Conservation (phyloP, 257 asterid genomes). For the Capsicum baccatum region DNA sequence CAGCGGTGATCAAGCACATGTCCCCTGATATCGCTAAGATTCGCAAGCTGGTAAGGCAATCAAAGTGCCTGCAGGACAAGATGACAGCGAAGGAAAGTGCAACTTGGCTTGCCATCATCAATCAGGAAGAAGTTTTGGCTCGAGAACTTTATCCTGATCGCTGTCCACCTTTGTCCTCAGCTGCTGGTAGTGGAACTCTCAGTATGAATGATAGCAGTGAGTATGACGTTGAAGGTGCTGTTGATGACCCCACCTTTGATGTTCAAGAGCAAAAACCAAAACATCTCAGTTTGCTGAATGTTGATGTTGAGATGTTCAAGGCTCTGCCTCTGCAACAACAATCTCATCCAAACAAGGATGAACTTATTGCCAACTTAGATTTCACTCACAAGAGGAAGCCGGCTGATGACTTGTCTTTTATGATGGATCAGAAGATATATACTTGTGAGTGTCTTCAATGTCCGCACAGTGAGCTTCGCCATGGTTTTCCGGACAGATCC, state of each 20-base stretch:
- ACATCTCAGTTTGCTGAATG: slow-evolving; percentile 44
- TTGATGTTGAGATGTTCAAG: slow-evolving; percentile 43
- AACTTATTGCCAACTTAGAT: slow-evolving; percentile 42
- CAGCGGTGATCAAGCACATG: slow-evolving; percentile 67
- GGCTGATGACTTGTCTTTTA: slow-evolving; percentile 34
- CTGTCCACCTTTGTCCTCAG: slow-evolving; percentile 46
- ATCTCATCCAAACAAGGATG: slow-evolving; percentile 42
- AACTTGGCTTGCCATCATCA: slow-evolving; percentile 62
- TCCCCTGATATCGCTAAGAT: slow-evolving; percentile 69
- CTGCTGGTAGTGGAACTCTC: slow-evolving; percentile 46
- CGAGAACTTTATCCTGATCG: slow-evolving; percentile 59
- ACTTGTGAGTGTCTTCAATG: slow-evolving; percentile 35
- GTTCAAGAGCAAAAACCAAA: slow-evolving; percentile 58
- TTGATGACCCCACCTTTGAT: slow-evolving; percentile 47
- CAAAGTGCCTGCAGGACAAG: slow-evolving; percentile 65
- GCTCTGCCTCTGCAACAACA: slow-evolving; percentile 41
- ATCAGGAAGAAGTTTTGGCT: slow-evolving; percentile 65
- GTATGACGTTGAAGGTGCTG: slow-evolving; percentile 59
- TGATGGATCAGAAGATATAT: slow-evolving; percentile 46
- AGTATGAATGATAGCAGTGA: slow-evolving; percentile 48
- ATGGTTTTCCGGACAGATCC: slow-evolving; percentile 33
- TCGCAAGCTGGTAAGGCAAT: slow-evolving; percentile 61
- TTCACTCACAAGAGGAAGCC: slow-evolving; percentile 57
- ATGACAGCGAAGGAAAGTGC: slow-evolving; percentile 80
- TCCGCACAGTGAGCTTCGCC: slow-evolving; percentile 26